phyloP scores from a whole-genome alignment of 2,329 filamentous ascomycete species.

The Hyphodiscus sp. region DNA sequence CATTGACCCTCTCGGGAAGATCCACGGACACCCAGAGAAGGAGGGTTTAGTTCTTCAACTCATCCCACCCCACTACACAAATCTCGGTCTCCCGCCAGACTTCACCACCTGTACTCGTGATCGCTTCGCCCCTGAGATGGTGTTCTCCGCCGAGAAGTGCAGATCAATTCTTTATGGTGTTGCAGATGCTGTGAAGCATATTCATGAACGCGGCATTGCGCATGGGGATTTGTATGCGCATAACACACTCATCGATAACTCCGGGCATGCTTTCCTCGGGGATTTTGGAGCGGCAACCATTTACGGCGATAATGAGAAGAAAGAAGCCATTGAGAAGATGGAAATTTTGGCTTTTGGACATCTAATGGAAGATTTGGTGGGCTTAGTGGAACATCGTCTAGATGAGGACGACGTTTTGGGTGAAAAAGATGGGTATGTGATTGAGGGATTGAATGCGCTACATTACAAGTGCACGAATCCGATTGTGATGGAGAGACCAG shows the following conservation, averaged over 20 bases:
- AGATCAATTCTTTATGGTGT: conserved; percentile 35
- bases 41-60: conserved; percentile 41
- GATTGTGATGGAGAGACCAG: conserved; percentile 23
- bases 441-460: conserved; percentile 24
- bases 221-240: conserved; percentile 44
- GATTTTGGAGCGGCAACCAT: conserved; percentile 44
- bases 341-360: conserved; percentile 43
- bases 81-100: conserved; percentile 39
- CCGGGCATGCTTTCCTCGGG: conserved; percentile 39
- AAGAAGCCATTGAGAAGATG: conserved; percentile 33
- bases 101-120: conserved; percentile 41
- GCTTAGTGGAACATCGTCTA: conserved; percentile 27
- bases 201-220: conserved; percentile 37
- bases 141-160: conserved; percentile 28
- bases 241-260: conserved; percentile 38
- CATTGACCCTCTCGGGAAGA: conserved; percentile 39
- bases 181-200: conserved; percentile 37
- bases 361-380: conserved; percentile 39
- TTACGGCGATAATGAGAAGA: conserved; percentile 29
- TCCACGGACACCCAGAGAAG: conserved; percentile 35
- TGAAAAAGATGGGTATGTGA: conserved; percentile 25
- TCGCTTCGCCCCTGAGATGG: conserved; percentile 30
- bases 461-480: conserved; percentile 27
- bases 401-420: conserved; percentile 13
- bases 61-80: conserved; percentile 37